Conservation (phyloP, 257 asterid genomes). For the Solanum lignicaule region DNA sequence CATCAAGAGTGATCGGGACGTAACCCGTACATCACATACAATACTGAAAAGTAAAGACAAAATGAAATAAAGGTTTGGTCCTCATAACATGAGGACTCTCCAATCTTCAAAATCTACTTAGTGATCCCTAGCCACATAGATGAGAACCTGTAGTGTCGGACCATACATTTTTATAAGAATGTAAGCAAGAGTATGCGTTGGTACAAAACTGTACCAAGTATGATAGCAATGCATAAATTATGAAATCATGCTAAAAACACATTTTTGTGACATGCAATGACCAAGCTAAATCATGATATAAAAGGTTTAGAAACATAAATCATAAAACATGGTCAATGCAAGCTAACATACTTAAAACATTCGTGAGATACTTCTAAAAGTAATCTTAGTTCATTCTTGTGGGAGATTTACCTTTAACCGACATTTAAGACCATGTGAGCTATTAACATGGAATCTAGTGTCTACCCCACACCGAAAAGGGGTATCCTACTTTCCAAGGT, state of each 20-base stretch:
- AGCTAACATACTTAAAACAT: not conserved
- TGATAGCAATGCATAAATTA: not conserved
- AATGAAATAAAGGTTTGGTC: not conserved
- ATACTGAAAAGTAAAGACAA: not conserved
- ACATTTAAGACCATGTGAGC: not conserved
- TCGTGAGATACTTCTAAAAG: not conserved
- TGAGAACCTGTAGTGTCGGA: not conserved
- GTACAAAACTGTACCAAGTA: not conserved
- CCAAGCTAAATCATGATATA: not conserved
- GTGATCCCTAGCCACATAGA: not conserved
- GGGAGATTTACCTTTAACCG: not conserved
- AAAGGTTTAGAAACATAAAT: not conserved
- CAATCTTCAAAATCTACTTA: not conserved
- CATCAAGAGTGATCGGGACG: not conserved
- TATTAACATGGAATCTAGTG: not conserved
- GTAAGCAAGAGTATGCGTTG: not conserved
- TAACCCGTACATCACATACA: not conserved
- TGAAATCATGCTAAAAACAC: not conserved
- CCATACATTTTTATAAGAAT: not conserved
- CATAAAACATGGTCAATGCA: not conserved
- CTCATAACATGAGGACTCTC: not conserved
- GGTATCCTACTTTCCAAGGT: not conserved
- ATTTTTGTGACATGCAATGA: not conserved
- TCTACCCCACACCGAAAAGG: not conserved
- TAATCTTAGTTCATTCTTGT: not conserved